Base-by-base conservation (phyloP, 1,284 basidiomycete species). In the Cutaneotrichosporon cutaneum region DNA sequence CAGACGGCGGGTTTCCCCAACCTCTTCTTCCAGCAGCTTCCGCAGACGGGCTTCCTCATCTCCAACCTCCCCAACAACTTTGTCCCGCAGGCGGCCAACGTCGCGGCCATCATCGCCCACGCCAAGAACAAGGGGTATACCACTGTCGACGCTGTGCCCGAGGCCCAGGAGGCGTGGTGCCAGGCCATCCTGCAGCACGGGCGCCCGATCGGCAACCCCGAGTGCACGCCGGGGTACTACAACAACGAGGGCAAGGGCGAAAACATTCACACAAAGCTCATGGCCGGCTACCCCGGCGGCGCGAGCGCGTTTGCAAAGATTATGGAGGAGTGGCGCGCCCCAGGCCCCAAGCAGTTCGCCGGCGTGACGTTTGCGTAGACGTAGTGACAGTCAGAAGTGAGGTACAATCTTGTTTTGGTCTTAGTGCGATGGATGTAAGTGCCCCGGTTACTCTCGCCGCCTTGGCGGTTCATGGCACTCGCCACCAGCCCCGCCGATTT, bases 31-130 rank as follows among this genome's bases (percentile, higher is more conserved):
- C 30, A 56, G 27, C 26, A 33, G 2, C 24, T 61, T 26, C 16
- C n/a, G 14, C 60, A 62, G 50, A 54, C 50, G 1, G 44, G 57
- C 14, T 24, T 18, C 14, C 54, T 65, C 50, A 32, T 39, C 9
- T 58, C 63, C 21, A 65, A 65, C 54, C 44, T 65, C 21, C 42
- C 63, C 27, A 39, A 24, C 47, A 65, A 61, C 63, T 62, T 47
- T 30, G n/a, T 42, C 45, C 55, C 61, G 30, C 24, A 33, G 24
- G 59, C 45, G 1, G 30, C 30, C 21, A 55, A 48, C n/a, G 13
- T 64, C 32, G 48, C 54, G 7, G 54, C 45, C 18, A 26, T 62
- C n/a, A 48, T 65, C 54, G 35, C 54, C 18, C 36, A 61, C 33
- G 36, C 45, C 22, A 26, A 45, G 35, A 60, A 59, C 36, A 54